Evolutionary conservation across 768 basidiomycete species (phyloP).

Genomic region (Pleurotus citrinopileatus): DNA sequence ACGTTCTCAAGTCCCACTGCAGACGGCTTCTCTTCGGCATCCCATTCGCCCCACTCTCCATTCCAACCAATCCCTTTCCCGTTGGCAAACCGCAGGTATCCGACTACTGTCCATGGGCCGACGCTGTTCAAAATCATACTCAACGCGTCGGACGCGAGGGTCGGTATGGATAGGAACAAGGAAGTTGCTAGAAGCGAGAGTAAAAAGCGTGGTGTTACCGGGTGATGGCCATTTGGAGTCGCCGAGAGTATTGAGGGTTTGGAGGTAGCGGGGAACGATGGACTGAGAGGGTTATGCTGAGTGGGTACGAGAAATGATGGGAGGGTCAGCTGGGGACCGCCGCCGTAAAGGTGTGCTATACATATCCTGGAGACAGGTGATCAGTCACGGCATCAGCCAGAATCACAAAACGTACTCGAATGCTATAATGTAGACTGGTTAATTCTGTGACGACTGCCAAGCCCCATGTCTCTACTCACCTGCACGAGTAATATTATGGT

Average conservation of each 20-base stretch:
- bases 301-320: slow-evolving; percentile 65
- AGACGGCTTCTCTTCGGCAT: slow-evolving; percentile 45
- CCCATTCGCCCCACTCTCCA: slow-evolving; percentile 19
- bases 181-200: slow-evolving; percentile 86
- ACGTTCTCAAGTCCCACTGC: slow-evolving; percentile 72
- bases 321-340: slow-evolving; percentile 73
- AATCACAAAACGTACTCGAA: slow-evolving; percentile 70
- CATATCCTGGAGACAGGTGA: slow-evolving; percentile 55
- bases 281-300: slow-evolving; percentile 65
- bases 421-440: slow-evolving; percentile 39
- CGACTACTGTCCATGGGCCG: slow-evolving; percentile 72
- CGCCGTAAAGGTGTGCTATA: slow-evolving; percentile 83
- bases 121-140: slow-evolving; percentile 67
- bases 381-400: not conserved
- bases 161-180: slow-evolving; percentile 80
- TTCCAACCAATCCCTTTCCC: slow-evolving; percentile 58
- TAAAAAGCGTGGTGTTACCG: slow-evolving; percentile 76
- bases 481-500: slow-evolving; percentile 84
- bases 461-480: slow-evolving; percentile 44
- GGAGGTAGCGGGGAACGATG: slow-evolving; percentile 44
- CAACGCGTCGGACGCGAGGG: slow-evolving; percentile 74
- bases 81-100: slow-evolving; percentile 80
- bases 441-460: slow-evolving; percentile 9
- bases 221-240: slow-evolving; percentile 57
- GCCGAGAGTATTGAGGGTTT: slow-evolving; percentile 22